Evolutionary conservation across 169 alveolate species (phyloP), one percentile per base, ranked within the genome.

Genomic region (Eimeria tenella): DNA sequence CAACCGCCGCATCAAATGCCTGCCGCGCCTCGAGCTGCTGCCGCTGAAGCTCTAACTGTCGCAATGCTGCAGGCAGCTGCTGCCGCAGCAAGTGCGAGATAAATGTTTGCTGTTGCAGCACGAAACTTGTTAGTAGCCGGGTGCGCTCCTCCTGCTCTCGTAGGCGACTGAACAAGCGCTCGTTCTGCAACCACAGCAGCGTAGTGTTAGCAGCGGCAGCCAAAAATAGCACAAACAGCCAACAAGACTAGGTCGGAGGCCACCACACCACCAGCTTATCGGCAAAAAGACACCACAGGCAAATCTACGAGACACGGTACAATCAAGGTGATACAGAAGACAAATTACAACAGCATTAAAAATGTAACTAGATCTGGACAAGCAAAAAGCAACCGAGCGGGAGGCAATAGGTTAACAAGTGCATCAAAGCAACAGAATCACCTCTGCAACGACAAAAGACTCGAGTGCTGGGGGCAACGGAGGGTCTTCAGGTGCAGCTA

Each of bases 61-160:
- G 77, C 93, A 88, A 49, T 53, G 93, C 93, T 4, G 93, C 68
- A 8, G 93, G 93, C 75, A 88, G 75, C 49, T 53, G 74, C 86
- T 88, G 93, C 77, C 86, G 84, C 58, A 88, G 93, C 55, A 88
- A 75, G 8, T 88, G 93, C 0, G 79, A 60, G 19, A 88, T 60
- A 23, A 58, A 70, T 1, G 86, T 49, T 52, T 88, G 93, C 77
- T 75, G 93, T 42, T 88, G 79, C 86, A 68, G 93, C 63, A 88
- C 93, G 63, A 68, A 88, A 13, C 73, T 68, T 53, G 81, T 42
- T 49, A 88, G 87, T 55, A 68, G 52, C 93, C 71, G 87, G 87
- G 15, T 74, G 21, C 93, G 84, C 65, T 60, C 65, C 62, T 55
- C 70, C 93, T 68, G 93, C 75, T 70, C 86, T 25, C 79, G 52